Conservation (phyloP, 306 rosid genomes). For the Cercis canadensis region DNA sequence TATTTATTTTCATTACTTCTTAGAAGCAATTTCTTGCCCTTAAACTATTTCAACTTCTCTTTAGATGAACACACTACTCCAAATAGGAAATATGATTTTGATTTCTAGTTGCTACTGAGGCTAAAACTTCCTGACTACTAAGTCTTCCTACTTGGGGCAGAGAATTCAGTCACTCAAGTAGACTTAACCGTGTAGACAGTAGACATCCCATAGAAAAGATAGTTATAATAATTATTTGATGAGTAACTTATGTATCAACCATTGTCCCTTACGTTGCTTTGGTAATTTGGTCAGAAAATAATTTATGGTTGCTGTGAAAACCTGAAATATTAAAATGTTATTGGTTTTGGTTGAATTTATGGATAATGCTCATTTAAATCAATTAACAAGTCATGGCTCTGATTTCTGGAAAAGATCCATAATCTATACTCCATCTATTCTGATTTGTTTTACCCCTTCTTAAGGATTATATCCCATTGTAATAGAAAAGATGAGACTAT, state of each 20-base stretch:
- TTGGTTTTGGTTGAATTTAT: background rate
- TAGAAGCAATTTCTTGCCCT: background rate
- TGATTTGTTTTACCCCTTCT: conserved; percentile 2
- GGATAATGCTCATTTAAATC: background rate
- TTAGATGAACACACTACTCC: background rate
- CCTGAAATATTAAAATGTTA: too few species aligned
- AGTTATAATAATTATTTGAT: background rate
- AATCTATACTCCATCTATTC: background rate
- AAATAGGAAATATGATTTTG: background rate
- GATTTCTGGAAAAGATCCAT: conserved; percentile 20
- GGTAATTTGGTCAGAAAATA: too few species aligned
- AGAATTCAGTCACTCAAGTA: background rate
- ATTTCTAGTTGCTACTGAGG: too few species aligned
- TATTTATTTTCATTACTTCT: background rate
- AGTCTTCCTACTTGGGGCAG: background rate
- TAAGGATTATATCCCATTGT: conserved; percentile 13
- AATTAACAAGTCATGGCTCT: conserved; percentile 5
- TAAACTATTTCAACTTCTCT: background rate
- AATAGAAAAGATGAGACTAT: conserved; percentile 15
- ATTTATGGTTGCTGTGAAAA: too few species aligned
- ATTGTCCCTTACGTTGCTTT: too few species aligned
- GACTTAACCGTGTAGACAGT: too few species aligned
- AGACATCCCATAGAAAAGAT: too few species aligned
- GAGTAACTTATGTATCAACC: too few species aligned
- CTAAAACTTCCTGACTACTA: background rate